A percentile compares a stretch with the other conserved stretches of the same genome.
Conservation (phyloP, 2,329 filamentous ascomycete genomes). For the Diplodia corticola region DNA sequence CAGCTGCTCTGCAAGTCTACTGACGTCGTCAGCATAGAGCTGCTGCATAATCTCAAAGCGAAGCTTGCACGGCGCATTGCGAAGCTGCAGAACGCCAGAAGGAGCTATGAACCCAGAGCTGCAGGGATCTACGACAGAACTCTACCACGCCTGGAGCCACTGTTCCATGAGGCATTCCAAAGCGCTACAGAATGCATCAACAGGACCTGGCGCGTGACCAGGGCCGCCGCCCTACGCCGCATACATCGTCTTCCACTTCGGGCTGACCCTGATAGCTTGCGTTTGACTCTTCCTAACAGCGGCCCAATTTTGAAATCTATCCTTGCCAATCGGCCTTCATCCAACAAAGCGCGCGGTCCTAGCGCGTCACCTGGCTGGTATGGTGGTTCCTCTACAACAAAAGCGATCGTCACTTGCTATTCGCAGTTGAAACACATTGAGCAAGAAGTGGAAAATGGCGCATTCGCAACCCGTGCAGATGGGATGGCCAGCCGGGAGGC, state of each 20-base stretch:
- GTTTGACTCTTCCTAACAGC: neutral
- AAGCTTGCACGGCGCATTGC: slow-evolving; percentile 60
- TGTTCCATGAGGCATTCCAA: slow-evolving; percentile 27
- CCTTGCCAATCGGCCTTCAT: neutral
- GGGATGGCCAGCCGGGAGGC: neutral
- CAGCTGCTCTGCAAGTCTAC: slow-evolving; percentile 47
- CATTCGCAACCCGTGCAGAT: neutral
- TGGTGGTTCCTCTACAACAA: neutral
- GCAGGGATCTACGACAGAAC: slow-evolving; percentile 31
- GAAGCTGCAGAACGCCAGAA: slow-evolving; percentile 54
- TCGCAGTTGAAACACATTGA: neutral
- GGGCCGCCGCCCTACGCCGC: slow-evolving; percentile 33
- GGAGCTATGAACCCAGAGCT: slow-evolving; percentile 22
- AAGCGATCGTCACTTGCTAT: neutral
- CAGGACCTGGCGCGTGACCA: slow-evolving; percentile 29
- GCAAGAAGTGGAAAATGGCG: neutral
- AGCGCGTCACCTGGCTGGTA: neutral
- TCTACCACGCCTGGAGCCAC: slow-evolving; percentile 29
- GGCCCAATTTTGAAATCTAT: neutral
- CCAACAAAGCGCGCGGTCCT: neutral
- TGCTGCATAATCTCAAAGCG: slow-evolving; percentile 45
- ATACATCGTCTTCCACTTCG: slow-evolving; percentile 47
- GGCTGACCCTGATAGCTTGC: slow-evolving; percentile 29
- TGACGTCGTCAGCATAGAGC: slow-evolving; percentile 37
- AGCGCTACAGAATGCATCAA: slow-evolving; percentile 27